Conservation (phyloP, 2,329 filamentous ascomycete genomes). For the Acrocalymma vagum region DNA sequence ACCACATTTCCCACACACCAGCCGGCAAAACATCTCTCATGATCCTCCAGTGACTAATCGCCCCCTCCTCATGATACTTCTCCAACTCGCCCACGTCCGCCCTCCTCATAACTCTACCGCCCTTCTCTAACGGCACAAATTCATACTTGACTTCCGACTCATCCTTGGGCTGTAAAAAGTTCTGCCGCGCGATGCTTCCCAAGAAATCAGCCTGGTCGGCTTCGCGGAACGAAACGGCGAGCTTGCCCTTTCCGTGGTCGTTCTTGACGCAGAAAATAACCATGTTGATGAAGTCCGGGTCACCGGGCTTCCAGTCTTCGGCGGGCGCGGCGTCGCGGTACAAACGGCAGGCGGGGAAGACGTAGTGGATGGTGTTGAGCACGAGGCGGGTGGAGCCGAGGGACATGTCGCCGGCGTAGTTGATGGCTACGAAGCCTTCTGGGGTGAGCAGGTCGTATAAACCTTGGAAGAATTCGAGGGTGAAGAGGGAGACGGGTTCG, state of each 20-base stretch:
- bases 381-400: conserved; percentile 80
- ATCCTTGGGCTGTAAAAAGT: conserved; percentile 75
- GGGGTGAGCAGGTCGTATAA: conserved; percentile 76
- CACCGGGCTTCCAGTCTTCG: conserved; percentile 46
- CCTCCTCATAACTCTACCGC: conserved; percentile 64
- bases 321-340: conserved; percentile 78
- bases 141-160: conserved; percentile 67
- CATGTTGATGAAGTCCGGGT: conserved; percentile 88
- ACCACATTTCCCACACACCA: conserved; percentile 89
- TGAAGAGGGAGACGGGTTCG: conserved; percentile 89
- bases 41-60: conserved; percentile 86
- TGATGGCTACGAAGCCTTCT: conserved; percentile 88
- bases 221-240: conserved; percentile 70
- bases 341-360: conserved; percentile 90
- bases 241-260: conserved; percentile 38
- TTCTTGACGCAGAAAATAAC: conserved; percentile 90
- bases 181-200: conserved; percentile 72
- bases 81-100: conserved; percentile 73
- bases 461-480: conserved; percentile 79
- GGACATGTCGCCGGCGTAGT: conserved; percentile 90
- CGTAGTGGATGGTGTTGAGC: conserved; percentile 79
- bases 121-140: conserved; percentile 36
- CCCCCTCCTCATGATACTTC: conserved; percentile 77
- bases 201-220: conserved; percentile 73
- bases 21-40: conserved; percentile 86